Percentiles rank a stretch among this genome's conserved stretches.
Conservation (phyloP, 1,284 basidiomycete species). For the Uromyces viciae-fabae region DNA sequence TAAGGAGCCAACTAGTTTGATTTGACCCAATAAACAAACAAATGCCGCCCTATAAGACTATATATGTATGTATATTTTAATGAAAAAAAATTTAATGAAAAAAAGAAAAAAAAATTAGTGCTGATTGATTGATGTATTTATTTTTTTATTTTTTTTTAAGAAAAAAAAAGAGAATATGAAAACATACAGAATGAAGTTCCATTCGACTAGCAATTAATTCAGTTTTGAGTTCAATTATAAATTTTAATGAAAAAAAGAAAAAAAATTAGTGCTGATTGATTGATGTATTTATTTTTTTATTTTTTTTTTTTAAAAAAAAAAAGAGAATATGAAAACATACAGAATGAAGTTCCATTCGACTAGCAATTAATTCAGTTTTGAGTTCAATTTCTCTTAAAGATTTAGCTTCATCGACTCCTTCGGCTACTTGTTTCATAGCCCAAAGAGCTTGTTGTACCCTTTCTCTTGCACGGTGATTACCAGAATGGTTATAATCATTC, state of each 20-base stretch:
- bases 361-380: conserved; percentile 62
- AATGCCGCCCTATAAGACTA: conserved; percentile 59
- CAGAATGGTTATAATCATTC: background rate
- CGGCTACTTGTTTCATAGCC: conserved; percentile 65
- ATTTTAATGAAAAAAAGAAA: background rate
- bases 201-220: conserved; percentile 56
- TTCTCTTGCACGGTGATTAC: conserved; percentile 27
- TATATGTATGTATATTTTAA: no score
- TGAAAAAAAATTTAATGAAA: background rate
- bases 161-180: background rate
- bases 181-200: conserved; percentile 45
- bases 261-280: conserved; percentile 51
- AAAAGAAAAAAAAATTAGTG: conserved; percentile 45
- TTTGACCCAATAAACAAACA: conserved; percentile 67
- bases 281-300: conserved; percentile 65
- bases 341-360: conserved; percentile 45
- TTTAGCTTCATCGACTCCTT: conserved; percentile 61
- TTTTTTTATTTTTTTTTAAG: conserved; percentile 61
- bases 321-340: conserved; percentile 25
- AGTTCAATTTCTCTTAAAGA: conserved; percentile 63
- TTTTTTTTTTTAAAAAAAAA: background rate
- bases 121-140: conserved; percentile 60
- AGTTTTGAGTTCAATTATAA: conserved; percentile 63
- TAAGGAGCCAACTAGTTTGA: conserved; percentile 71
- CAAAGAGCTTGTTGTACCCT: conserved; percentile 49